Conservation (phyloP, 1,284 basidiomycete species). For the Apiotrichum veenhuisii region DNA sequence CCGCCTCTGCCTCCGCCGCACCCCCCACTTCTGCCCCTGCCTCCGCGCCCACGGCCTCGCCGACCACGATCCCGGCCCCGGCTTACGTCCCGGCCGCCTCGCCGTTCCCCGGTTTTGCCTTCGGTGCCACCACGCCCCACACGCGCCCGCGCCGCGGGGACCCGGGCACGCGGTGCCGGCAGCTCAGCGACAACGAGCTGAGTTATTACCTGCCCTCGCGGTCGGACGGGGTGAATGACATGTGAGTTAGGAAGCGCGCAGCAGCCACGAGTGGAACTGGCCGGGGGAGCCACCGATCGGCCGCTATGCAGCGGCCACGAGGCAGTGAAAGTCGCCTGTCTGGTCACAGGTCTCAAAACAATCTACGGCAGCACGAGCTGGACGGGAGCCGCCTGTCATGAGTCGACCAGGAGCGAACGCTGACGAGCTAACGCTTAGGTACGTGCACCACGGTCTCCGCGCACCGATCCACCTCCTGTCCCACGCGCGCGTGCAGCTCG, state of each 20-base stretch:
- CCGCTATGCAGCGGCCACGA: no score
- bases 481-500: conserved; percentile 55
- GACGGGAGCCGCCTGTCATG: no score
- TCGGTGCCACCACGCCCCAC: neutral
- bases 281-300: no score
- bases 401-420: no score
- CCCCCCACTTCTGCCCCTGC: no score
- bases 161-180: neutral
- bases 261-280: no score
- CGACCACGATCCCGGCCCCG: neutral
- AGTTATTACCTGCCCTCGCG: conserved; percentile 67
- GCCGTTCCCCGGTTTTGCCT: no score
- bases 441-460: conserved; percentile 60
- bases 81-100: neutral
- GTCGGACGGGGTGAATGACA: conserved; percentile 72
- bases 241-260: conserved; percentile 53
- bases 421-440: conserved; percentile 26
- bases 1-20: no score
- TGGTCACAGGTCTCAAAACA: no score
- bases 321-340: no score
- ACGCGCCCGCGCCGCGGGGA: neutral
- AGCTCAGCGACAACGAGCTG: conserved; percentile 34
- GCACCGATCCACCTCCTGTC: conserved; percentile 53
- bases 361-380: no score
- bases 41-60: no score